Conservation (phyloP, 257 asterid genomes). For the Nicotiana noctiflora region DNA sequence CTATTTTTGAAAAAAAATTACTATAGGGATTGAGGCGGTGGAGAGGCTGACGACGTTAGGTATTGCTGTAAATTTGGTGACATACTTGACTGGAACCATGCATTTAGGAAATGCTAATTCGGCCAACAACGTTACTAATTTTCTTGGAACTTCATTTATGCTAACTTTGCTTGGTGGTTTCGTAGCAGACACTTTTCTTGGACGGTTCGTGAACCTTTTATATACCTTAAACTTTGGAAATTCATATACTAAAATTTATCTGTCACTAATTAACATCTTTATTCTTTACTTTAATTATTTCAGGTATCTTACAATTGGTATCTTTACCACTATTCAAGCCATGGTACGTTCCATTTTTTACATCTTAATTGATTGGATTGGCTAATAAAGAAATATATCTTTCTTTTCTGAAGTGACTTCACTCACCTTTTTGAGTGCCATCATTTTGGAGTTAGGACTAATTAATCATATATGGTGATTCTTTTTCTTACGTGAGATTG, state of each 20-base stretch:
- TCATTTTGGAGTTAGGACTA: constrained; percentile 1
- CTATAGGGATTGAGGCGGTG: constrained; percentile 51
- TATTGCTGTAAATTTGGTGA: constrained; percentile 80
- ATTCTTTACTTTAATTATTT: neutral
- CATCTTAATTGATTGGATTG: neutral
- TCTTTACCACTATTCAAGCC: constrained; percentile 75
- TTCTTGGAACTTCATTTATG: constrained; percentile 87
- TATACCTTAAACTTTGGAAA: neutral
- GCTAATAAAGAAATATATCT: neutral
- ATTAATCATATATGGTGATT: neutral
- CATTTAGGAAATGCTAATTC: constrained; percentile 78
- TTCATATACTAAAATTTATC: neutral
- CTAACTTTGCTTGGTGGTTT: constrained; percentile 80
- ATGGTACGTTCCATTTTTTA: constrained; percentile 28
- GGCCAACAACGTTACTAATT: constrained; percentile 73
- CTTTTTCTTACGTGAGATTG: neutral
- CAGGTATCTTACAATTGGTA: constrained; percentile 74
- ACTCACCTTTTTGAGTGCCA: constrained; percentile 8
- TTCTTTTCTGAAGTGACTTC: neutral
- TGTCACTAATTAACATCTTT: neutral
- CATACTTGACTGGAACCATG: constrained; percentile 78
- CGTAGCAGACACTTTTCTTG: constrained; percentile 70
- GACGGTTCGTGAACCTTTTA: constrained; percentile 39
- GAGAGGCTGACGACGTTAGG: constrained; percentile 87
- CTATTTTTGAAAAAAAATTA: neutral